Conservation (phyloP, 129 eudicot genomes). For the Tanacetum coccineum region DNA sequence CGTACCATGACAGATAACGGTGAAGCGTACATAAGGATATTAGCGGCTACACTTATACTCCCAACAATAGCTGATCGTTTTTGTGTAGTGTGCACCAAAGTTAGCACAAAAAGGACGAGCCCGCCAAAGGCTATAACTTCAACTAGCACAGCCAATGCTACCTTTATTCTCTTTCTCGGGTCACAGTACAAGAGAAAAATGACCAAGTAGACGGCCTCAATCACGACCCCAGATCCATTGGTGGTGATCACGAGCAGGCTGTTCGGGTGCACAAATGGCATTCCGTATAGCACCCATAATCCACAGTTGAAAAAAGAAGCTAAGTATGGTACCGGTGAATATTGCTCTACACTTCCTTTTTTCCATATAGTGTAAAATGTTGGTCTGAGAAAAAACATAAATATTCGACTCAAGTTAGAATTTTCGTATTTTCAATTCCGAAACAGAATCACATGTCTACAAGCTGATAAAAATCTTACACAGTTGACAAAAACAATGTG, state of each 20-base stretch:
- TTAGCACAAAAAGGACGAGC: constrained; percentile 45
- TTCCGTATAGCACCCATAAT: constrained; percentile 78
- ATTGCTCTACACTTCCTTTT: constrained; percentile 70
- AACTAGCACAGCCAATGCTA: constrained; percentile 28
- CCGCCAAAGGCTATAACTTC: constrained; percentile 43
- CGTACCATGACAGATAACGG: constrained; percentile 80
- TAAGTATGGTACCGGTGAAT: constrained; percentile 63
- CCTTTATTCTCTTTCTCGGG: constrained; percentile 32
- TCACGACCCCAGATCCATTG: constrained; percentile 54
- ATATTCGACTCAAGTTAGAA: background rate
- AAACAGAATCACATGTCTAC: too few relatives aligned
- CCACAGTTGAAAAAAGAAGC: constrained; percentile 74
- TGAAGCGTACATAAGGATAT: constrained; percentile 78
- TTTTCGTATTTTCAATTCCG: too few relatives aligned
- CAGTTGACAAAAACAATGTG: constrained; percentile 47
- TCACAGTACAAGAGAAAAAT: constrained; percentile 45
- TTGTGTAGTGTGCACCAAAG: constrained; percentile 36
- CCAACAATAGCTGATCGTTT: constrained; percentile 60
- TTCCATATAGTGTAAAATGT: constrained; percentile 63
- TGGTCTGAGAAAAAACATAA: constrained; percentile 43
- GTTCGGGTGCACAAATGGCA: constrained; percentile 79
- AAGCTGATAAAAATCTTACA: constrained; percentile 32
- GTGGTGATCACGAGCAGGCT: constrained; percentile 67
- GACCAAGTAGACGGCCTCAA: constrained; percentile 49
- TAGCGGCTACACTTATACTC: constrained; percentile 45